Evolutionary conservation across 345 rosid species (phyloP).

Genomic region (Hevea brasiliensis): DNA sequence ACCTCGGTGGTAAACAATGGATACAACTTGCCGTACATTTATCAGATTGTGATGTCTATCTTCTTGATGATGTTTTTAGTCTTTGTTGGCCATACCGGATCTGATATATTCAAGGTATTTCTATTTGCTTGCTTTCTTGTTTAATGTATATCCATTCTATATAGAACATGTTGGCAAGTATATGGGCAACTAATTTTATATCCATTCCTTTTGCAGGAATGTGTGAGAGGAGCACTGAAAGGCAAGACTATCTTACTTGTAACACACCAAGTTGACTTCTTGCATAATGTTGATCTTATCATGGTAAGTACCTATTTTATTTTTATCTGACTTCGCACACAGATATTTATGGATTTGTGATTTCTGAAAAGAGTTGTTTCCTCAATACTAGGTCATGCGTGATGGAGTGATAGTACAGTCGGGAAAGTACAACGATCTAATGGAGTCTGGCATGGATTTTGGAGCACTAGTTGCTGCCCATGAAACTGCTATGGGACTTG

Average conservation of each 20-base stretch:
- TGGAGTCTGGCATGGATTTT: conserved; percentile 65
- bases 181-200: not conserved
- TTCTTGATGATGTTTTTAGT: conserved; percentile 92
- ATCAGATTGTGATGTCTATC: conserved; percentile 86
- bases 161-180: not conserved
- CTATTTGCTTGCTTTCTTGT: not conserved
- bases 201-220: conserved; percentile 51
- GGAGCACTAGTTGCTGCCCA: conserved; percentile 82
- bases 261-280: conserved; percentile 95
- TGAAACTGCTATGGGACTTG: conserved; percentile 81
- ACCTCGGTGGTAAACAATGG: conserved; percentile 95
- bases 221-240: conserved; percentile 82
- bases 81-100: conserved; percentile 95
- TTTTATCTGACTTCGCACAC: not conserved
- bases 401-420: conserved; percentile 85
- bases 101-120: conserved; percentile 79
- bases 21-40: conserved; percentile 93
- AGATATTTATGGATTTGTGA: not conserved
- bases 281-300: conserved; percentile 81
- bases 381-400: conserved; percentile 88
- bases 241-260: conserved; percentile 86
- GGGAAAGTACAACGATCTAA: conserved; percentile 67
- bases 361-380: conserved; percentile 3
- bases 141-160: not conserved
- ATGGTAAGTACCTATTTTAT: conserved; percentile 38